These are phyloP conservation scores for Aspergillus conjunctus DNA, from an alignment of 495 filamentous ascomycete genomes.

Conservation along the genomic window DNA sequence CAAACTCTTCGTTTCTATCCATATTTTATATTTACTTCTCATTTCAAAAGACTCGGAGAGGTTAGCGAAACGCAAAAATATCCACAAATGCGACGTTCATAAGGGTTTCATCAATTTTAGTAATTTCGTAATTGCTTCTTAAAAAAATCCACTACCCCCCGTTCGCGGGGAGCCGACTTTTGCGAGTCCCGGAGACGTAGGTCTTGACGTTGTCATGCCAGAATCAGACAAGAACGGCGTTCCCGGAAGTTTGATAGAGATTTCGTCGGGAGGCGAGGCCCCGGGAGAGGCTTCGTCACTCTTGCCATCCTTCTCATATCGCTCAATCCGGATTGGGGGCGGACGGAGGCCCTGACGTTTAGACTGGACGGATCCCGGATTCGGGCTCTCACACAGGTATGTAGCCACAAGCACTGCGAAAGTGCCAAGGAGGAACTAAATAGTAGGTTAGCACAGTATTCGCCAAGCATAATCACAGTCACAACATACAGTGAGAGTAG, in stretches of 20 bases:
- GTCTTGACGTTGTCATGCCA: constrained; percentile 64
- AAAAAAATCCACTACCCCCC: constrained; percentile 36
- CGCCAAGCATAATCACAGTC: constrained; percentile 7
- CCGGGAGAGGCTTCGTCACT: constrained; percentile 54
- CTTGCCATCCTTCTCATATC: constrained; percentile 65
- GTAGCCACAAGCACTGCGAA: constrained; percentile 75
- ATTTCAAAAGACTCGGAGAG: constrained; percentile 3
- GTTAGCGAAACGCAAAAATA: constrained; percentile 16
- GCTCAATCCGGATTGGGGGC: constrained; percentile 72
- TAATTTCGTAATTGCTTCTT: constrained; percentile 32
- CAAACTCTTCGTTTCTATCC: constrained; percentile 17
- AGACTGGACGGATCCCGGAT: constrained; percentile 35
- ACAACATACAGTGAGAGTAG: constrained; percentile 68
- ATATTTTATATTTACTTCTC: constrained; percentile 25
- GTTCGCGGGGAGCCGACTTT: constrained; percentile 46
- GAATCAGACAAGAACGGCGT: constrained; percentile 56
- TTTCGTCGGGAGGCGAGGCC: constrained; percentile 42
- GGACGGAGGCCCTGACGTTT: constrained; percentile 57
- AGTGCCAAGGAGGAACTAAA: constrained; percentile 82
- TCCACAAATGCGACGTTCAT: constrained; percentile 20
- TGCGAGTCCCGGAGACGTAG: constrained; percentile 62
- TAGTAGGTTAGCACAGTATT: constrained; percentile 25
- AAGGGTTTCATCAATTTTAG: constrained; percentile 24
- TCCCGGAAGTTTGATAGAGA: constrained; percentile 54
- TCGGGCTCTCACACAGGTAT: constrained; percentile 72